phyloP scores from a whole-genome alignment of 345 rosid species.

The Dipteronia dyeriana region DNA sequence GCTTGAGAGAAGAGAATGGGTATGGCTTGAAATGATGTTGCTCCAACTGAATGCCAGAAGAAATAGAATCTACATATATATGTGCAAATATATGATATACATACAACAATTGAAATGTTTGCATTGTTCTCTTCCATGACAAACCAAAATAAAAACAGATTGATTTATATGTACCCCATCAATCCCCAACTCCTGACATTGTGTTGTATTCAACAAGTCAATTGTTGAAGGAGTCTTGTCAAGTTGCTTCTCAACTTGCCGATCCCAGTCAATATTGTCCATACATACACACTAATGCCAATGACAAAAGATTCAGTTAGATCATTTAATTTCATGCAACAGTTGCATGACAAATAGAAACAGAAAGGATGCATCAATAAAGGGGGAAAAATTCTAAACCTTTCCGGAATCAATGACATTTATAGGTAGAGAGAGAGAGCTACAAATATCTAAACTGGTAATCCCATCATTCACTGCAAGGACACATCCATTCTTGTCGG shows the following conservation, averaged over 20 bases:
- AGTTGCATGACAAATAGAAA: slow-evolving; percentile 1
- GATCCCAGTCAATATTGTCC: slow-evolving; percentile 47
- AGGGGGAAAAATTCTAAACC: slow-evolving; percentile 35
- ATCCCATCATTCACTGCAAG: slow-evolving; percentile 35
- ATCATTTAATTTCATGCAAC: slow-evolving; percentile 2
- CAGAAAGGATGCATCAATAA: neutral
- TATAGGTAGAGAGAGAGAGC: slow-evolving; percentile 56
- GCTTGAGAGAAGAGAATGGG: neutral
- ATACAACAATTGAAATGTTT: neutral
- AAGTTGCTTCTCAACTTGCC: slow-evolving; percentile 42
- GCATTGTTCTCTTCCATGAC: neutral
- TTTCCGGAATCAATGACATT: slow-evolving; percentile 59
- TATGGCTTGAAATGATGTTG: neutral
- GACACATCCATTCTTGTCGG: slow-evolving; percentile 44
- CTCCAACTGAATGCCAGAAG: neutral
- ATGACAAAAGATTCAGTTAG: slow-evolving; percentile 1
- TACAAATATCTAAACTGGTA: slow-evolving; percentile 37
- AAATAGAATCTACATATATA: neutral
- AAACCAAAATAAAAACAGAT: neutral
- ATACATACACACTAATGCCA: slow-evolving; percentile 46
- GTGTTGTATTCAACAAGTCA: slow-evolving; percentile 52
- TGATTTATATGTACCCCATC: slow-evolving; percentile 52
- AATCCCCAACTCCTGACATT: slow-evolving; percentile 50
- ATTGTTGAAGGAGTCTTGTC: slow-evolving; percentile 56
- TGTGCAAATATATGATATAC: neutral